These are phyloP conservation scores for Tricholoma sp. DNA, from an alignment of 768 basidiomycete genomes.

Conservation along the genomic window DNA sequence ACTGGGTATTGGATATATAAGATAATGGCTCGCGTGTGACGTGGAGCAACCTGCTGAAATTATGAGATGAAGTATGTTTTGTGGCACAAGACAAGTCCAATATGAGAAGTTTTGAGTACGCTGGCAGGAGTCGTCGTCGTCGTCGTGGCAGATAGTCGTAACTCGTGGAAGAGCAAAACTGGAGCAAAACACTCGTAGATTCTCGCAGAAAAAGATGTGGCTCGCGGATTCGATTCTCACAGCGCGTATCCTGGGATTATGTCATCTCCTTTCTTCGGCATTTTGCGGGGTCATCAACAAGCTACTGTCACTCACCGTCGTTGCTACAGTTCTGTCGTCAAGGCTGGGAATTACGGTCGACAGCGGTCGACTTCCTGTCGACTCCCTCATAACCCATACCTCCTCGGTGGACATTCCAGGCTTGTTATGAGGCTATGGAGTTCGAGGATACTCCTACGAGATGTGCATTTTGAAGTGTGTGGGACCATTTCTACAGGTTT, in stretches of 20 bases:
- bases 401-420: too few relatives aligned
- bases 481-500: too few relatives aligned
- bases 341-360: too few relatives aligned
- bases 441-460: too few relatives aligned
- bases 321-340: too few relatives aligned
- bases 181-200: background rate
- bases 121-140: background rate
- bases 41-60: slow-evolving; percentile 5
- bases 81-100: background rate
- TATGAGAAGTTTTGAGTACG: background rate
- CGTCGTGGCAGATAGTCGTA: background rate
- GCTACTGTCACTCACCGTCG: too few relatives aligned
- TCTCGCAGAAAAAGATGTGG: background rate
- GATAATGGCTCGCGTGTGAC: slow-evolving; percentile 9
- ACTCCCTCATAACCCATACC: too few relatives aligned
- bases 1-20: slow-evolving; percentile 14
- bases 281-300: background rate
- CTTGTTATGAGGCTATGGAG: too few relatives aligned
- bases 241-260: background rate
- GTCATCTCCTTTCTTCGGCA: background rate
- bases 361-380: too few relatives aligned
- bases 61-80: slow-evolving; percentile 3
- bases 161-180: background rate
- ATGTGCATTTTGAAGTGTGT: too few relatives aligned
- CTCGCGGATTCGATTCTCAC: background rate